These are phyloP conservation scores for Nigrospora osmanthi DNA, from an alignment of 2,329 filamentous ascomycete genomes.

Conservation along the genomic window DNA sequence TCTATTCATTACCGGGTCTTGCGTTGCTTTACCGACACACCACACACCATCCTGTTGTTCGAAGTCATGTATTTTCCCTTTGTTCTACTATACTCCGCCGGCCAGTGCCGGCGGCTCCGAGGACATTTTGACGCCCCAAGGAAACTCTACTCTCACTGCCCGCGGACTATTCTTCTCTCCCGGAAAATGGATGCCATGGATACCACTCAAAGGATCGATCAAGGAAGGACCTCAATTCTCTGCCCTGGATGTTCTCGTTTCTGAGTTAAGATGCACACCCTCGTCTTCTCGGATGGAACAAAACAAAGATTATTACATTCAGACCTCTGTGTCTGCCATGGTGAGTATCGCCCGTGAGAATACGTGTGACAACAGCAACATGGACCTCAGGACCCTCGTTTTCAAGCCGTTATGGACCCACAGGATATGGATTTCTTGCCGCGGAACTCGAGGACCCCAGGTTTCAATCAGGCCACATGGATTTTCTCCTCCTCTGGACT, in stretches of 20 bases:
- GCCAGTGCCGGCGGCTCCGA: conserved; percentile 16
- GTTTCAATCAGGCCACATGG: neutral
- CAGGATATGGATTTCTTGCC: too few species aligned
- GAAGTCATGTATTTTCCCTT: conserved; percentile 21
- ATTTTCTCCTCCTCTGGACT: neutral
- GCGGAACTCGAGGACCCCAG: neutral
- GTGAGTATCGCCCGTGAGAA: conserved; percentile 31
- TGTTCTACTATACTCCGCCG: conserved; percentile 17
- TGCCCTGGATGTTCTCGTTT: conserved; percentile 3
- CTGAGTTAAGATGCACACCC: conserved; percentile 10
- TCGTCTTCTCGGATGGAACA: conserved; percentile 17
- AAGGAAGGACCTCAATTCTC: neutral
- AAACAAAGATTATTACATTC: conserved; percentile 15
- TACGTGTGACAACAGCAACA: conserved; percentile 14
- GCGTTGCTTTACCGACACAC: conserved; percentile 27
- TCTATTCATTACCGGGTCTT: conserved; percentile 37
- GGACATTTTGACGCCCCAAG: conserved; percentile 2
- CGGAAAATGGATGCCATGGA: conserved; percentile 4
- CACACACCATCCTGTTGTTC: conserved; percentile 21
- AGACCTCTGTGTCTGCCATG: conserved; percentile 7
- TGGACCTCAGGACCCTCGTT: neutral
- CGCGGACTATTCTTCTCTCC: neutral
- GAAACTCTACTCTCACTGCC: neutral
- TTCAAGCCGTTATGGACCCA: neutral
- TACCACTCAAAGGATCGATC: conserved; percentile 2